These are phyloP conservation scores for Epichloe gansuensis DNA, from an alignment of 2,329 filamentous ascomycete species.

Conservation along the genomic window DNA sequence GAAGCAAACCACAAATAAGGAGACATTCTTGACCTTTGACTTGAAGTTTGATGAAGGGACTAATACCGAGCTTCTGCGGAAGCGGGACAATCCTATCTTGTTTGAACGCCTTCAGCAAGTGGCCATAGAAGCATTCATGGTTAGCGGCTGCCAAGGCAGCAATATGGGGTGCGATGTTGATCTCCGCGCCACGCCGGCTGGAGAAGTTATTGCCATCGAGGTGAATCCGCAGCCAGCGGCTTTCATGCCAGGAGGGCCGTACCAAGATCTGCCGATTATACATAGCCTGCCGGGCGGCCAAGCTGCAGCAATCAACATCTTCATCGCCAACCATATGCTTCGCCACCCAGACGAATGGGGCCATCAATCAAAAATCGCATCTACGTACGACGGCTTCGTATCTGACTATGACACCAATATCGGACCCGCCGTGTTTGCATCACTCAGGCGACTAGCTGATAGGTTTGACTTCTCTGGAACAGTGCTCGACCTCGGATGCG, in stretches of 20 bases:
- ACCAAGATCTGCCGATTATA: background rate
- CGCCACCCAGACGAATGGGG: background rate
- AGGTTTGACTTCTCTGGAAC: background rate
- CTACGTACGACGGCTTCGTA: background rate
- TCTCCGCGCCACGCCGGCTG: background rate
- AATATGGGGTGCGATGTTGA: background rate
- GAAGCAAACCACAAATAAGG: background rate
- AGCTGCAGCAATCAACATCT: background rate
- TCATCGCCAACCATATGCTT: constrained; percentile 1
- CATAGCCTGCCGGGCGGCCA: background rate
- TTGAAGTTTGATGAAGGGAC: background rate
- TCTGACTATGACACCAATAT: fast-evolving
- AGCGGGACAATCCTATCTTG: background rate
- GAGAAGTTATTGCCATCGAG: background rate
- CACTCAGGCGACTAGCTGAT: background rate
- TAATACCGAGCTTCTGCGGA: background rate
- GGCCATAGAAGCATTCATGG: background rate
- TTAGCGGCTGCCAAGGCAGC: background rate
- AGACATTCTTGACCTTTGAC: constrained; percentile 2
- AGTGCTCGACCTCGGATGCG: background rate
- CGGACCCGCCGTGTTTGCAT: background rate
- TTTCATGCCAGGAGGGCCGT: background rate
- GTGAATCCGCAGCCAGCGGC: background rate
- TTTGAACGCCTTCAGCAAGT: background rate
- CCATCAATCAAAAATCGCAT: background rate